phyloP scores from a whole-genome alignment of 2,329 filamentous ascomycete species.

The Fusarium armeniacum region DNA sequence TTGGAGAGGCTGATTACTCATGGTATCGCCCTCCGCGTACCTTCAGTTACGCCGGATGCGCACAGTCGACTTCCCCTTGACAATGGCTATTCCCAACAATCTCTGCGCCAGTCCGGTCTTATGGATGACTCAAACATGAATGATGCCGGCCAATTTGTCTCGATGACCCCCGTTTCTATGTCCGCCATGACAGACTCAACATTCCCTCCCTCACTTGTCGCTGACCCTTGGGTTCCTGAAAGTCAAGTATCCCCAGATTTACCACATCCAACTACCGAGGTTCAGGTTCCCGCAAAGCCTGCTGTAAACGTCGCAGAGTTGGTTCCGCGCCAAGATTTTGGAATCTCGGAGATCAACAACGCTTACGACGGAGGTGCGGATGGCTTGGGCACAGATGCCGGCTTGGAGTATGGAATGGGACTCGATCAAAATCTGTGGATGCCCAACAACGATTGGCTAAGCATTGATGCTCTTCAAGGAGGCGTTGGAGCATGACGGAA shows the following conservation, averaged over 20 bases:
- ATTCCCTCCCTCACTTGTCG: conserved; percentile 51
- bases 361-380: conserved; percentile 65
- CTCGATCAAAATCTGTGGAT: conserved; percentile 57
- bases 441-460: conserved; percentile 52
- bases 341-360: conserved; percentile 62
- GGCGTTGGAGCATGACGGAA: conserved; percentile 49
- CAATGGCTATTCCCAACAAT: conserved; percentile 44
- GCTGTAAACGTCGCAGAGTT: conserved; percentile 41
- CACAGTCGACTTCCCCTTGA: conserved; percentile 39
- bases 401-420: conserved; percentile 60
- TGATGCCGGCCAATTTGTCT: conserved; percentile 39
- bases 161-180: conserved; percentile 34
- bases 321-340: conserved; percentile 48
- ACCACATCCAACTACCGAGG: conserved; percentile 40
- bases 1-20: conserved; percentile 66
- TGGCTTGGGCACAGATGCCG: conserved; percentile 61
- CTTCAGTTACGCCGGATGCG: conserved; percentile 41
- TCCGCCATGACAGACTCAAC: conserved; percentile 51
- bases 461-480: conserved; percentile 53
- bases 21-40: conserved; percentile 54
- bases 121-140: conserved; percentile 51
- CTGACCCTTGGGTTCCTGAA: conserved; percentile 51
- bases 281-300: conserved; percentile 34
- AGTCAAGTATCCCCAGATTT: conserved; percentile 49
- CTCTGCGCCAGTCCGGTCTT: conserved; percentile 45